Base-by-base conservation (phyloP, 768 basidiomycete genomes). In the Kwoniella sp. region DNA sequence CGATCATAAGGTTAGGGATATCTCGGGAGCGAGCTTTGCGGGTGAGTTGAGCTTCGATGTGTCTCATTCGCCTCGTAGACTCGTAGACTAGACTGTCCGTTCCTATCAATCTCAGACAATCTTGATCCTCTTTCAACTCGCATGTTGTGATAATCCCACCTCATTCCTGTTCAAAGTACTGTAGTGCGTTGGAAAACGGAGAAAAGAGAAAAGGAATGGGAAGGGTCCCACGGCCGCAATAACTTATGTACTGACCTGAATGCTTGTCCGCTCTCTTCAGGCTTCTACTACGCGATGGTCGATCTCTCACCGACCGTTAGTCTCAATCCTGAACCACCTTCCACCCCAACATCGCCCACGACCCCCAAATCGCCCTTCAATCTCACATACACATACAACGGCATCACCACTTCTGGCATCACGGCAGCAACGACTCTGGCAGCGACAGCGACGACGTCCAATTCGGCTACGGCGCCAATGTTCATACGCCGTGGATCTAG, bases 231-330 rank as follows among this genome's bases (percentile, higher is more conserved):
- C n/a, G n/a, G n/a, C n/a, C n/a, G n/a, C n/a, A n/a, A n/a, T n/a
- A n/a, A n/a, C n/a, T n/a, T n/a, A n/a, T n/a, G n/a, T n/a, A n/a
- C n/a, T n/a, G n/a, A n/a, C n/a, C n/a, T n/a, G n/a, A n/a, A n/a
- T n/a, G n/a, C n/a, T n/a, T 45, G 41, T 7, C 20, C 34, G 34
- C 23, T 20, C 30, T 23, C 20, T 9, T n/a, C 77, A 90, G 93
- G 92, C 31, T 94, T 96, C 82, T 96, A 94, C 82, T 95, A 93
- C 73, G 90, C 94, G 61, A 92, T 93, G 79, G 90, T 96, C 47
- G 93, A 96, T 78, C 90, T 93, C 77, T 90, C 90, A 73, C 90
- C 91, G 4, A 84, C 85, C 20, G 80, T 85, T 31, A 75, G 82
- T 12, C 75, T 82, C 23, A 68, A 82, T 55, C 70, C 78, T 34